Conservation (phyloP, 2,329 filamentous ascomycete genomes). For the Ophiostoma piceae region DNA sequence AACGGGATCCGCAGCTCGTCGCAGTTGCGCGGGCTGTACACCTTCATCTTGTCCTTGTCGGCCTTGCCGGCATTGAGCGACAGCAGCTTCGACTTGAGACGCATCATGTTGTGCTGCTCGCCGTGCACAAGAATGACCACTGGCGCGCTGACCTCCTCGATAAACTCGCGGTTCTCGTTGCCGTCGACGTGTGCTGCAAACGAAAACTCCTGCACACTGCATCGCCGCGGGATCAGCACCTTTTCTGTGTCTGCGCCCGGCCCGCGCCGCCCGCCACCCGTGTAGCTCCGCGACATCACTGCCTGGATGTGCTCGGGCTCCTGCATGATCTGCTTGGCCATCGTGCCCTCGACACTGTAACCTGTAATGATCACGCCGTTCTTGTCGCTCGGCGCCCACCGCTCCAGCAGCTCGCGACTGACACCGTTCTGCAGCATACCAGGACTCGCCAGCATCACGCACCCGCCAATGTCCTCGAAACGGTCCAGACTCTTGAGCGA, state of each 20-base stretch:
- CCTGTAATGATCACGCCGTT: slow-evolving; percentile 99
- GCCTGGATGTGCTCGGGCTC: slow-evolving; percentile 93
- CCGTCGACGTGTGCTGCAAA: slow-evolving; percentile 97
- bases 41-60: slow-evolving; percentile 77
- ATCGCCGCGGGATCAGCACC: slow-evolving; percentile 84
- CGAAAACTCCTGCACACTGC: slow-evolving; percentile 88
- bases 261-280: slow-evolving; percentile 57
- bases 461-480: slow-evolving; percentile 92
- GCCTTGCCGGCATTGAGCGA: slow-evolving; percentile 82
- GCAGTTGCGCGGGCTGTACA: slow-evolving; percentile 90
- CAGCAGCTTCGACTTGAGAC: slow-evolving; percentile 87
- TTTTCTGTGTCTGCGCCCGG: slow-evolving; percentile 71
- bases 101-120: slow-evolving; percentile 97
- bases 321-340: slow-evolving; percentile 92
- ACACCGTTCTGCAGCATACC: slow-evolving; percentile 98
- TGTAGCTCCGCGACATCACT: slow-evolving; percentile 69
- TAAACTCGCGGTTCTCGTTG: slow-evolving; percentile 91
- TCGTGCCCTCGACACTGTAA: slow-evolving; percentile 96
- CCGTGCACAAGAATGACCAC: slow-evolving; percentile 97
- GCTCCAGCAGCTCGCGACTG: slow-evolving; percentile 82
- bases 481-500: slow-evolving; percentile 88
- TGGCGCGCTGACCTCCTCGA: slow-evolving; percentile 85
- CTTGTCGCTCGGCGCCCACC: slow-evolving; percentile 93
- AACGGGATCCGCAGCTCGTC: slow-evolving; percentile 94
- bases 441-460: slow-evolving; percentile 94